Conservation (phyloP, 768 basidiomycete genomes). For the Leccinum longicurvipes region DNA sequence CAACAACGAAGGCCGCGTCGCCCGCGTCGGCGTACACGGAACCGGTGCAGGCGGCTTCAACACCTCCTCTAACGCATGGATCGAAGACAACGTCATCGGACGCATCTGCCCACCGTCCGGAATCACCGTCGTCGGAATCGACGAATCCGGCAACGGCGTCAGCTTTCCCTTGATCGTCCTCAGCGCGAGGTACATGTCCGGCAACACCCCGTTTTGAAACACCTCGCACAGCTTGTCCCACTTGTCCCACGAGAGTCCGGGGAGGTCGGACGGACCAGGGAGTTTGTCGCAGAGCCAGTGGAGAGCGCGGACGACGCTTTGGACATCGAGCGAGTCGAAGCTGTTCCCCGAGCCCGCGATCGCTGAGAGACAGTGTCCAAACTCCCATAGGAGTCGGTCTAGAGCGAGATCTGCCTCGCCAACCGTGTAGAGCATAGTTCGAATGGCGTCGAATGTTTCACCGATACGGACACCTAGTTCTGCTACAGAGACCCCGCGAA, state of each 20-base stretch:
- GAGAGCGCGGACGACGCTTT: slow-evolving; percentile 45
- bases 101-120: slow-evolving; percentile 31
- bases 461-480: slow-evolving; percentile 18
- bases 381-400: slow-evolving; percentile 32
- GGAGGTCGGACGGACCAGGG: slow-evolving; percentile 44
- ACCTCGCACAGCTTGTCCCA: slow-evolving; percentile 46
- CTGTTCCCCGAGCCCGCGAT: slow-evolving; percentile 27
- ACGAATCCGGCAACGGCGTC: slow-evolving; percentile 25
- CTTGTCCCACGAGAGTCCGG: slow-evolving; percentile 44
- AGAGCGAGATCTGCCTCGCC: slow-evolving; percentile 22
- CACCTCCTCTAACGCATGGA: slow-evolving; percentile 47
- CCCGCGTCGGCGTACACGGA: slow-evolving; percentile 56
- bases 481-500: slow-evolving; percentile 29
- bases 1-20: slow-evolving; percentile 28
- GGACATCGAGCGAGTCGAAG: slow-evolving; percentile 31
- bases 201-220: slow-evolving; percentile 27
- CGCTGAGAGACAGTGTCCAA: slow-evolving; percentile 35
- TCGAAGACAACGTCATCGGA: slow-evolving; percentile 37
- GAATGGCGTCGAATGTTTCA: slow-evolving; percentile 25
- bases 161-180: slow-evolving; percentile 34
- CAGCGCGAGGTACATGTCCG: slow-evolving; percentile 28
- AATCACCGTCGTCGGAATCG: slow-evolving; percentile 29
- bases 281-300: slow-evolving; percentile 52
- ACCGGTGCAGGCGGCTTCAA: slow-evolving; percentile 38
- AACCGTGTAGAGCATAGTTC: slow-evolving; percentile 25